Evolutionary conservation across 768 basidiomycete genomes (phyloP).

Genomic region (Termitomyces sp.): DNA sequence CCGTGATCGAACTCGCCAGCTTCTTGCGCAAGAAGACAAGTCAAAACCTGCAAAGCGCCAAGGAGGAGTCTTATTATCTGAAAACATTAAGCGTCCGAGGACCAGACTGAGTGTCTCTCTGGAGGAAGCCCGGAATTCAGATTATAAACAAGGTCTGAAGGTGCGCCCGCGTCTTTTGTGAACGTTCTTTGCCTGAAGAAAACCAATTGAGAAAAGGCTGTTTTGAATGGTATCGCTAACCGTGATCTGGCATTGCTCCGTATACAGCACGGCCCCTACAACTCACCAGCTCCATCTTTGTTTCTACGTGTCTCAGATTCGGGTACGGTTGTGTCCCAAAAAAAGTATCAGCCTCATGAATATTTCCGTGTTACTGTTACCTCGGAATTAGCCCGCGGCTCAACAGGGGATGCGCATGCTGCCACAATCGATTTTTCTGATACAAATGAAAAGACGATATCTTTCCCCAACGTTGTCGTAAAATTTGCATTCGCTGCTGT

Average conservation of each 20-base stretch:
- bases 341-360: not conserved
- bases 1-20: not conserved
- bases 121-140: not conserved
- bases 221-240: not conserved
- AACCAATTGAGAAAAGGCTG: not conserved
- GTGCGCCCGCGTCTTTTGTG: not conserved
- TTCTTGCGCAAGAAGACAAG: not conserved
- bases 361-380: constrained; percentile 13
- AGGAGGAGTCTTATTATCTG: not conserved
- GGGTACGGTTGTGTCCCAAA: not conserved
- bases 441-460: not conserved
- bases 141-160: not conserved
- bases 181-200: not conserved
- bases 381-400: constrained; percentile 10
- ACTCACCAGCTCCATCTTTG: constrained; percentile 12
- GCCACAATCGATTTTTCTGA: constrained; percentile 7
- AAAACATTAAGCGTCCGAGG: not conserved
- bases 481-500: constrained; percentile 10
- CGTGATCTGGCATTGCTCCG: constrained; percentile 1
- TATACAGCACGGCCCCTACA: not conserved
- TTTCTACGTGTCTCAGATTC: constrained; percentile 3
- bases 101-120: not conserved
- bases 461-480: constrained; percentile 3
- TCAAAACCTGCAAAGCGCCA: not conserved
- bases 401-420: constrained; percentile 14